A percentile compares a stretch with the other conserved stretches of the same genome.
Conservation (phyloP, 768 basidiomycete genomes). For the Ramaria rubella region DNA sequence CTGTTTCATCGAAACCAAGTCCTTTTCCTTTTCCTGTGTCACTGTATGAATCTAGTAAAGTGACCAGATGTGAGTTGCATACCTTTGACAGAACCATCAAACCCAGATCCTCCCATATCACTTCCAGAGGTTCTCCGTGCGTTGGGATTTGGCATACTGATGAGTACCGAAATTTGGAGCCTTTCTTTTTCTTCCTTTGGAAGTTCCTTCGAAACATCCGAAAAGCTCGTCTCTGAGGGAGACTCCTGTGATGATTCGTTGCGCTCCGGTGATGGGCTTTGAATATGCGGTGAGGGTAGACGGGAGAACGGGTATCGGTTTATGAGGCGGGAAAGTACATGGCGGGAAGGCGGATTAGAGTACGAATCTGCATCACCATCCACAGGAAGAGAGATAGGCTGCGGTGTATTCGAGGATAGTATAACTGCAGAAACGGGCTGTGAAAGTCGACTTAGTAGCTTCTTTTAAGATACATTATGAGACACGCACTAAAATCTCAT, state of each 20-base stretch:
- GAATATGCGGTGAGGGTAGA: background rate
- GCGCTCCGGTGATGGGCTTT: background rate
- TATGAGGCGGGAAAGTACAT: background rate
- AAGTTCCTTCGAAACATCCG: background rate
- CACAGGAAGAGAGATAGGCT: background rate
- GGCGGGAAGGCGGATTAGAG: background rate
- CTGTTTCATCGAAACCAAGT: background rate
- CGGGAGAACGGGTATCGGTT: background rate
- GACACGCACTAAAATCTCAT: slow-evolving; percentile 2
- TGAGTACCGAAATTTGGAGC: slow-evolving; percentile 8
- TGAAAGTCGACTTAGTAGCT: background rate
- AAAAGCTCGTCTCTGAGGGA: background rate
- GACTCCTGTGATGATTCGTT: background rate
- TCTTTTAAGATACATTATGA: background rate
- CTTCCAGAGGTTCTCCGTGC: background rate
- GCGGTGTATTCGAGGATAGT: background rate
- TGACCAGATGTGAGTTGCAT: background rate
- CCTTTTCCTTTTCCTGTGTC: slow-evolving; percentile 3
- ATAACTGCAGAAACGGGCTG: slow-evolving; percentile 8
- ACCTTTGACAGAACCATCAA: background rate
- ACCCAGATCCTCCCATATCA: background rate
- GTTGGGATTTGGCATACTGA: slow-evolving; percentile 11
- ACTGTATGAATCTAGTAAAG: background rate
- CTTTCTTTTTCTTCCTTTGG: background rate
- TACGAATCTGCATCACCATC: background rate